A percentile compares a stretch with the other conserved stretches of the same genome.
Conservation (phyloP, 1,284 basidiomycete species). For the Pseudozyma pruni region DNA sequence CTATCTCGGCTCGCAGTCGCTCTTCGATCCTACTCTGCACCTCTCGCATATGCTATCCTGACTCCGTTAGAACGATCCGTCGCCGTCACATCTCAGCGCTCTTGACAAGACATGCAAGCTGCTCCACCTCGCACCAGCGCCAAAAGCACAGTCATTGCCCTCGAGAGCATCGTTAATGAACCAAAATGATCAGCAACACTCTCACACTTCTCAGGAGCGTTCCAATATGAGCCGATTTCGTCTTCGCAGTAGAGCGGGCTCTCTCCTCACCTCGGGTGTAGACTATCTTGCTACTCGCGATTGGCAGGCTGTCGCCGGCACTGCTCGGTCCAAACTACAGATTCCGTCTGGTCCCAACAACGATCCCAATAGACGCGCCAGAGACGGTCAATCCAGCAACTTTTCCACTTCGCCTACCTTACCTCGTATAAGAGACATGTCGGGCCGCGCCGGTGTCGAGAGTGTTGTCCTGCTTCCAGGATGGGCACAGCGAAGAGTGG, state of each 20-base stretch:
- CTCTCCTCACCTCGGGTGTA: slow-evolving; percentile 34
- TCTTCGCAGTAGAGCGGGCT: slow-evolving; percentile 30
- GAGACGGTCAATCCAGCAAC: slow-evolving; percentile 3
- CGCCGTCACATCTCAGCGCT: too few relatives aligned
- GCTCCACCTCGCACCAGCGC: slow-evolving; percentile 2
- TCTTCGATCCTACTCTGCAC: neutral
- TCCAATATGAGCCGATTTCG: slow-evolving; percentile 43
- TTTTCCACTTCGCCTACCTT: slow-evolving; percentile 19
- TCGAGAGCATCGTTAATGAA: slow-evolving; percentile 13
- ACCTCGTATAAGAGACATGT: slow-evolving; percentile 25
- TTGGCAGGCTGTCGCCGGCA: slow-evolving; percentile 39
- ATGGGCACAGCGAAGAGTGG: slow-evolving; percentile 45
- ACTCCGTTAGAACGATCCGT: neutral
- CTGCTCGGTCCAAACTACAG: slow-evolving; percentile 25
- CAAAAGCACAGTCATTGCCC: neutral
- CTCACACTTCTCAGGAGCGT: slow-evolving; percentile 24
- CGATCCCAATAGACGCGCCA: neutral
- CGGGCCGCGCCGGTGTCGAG: slow-evolving; percentile 23
- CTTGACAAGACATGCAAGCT: slow-evolving; percentile 7
- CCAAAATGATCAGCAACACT: slow-evolving; percentile 16
- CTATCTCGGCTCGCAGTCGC: neutral
- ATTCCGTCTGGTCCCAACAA: slow-evolving; percentile 9
- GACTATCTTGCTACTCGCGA: slow-evolving; percentile 40
- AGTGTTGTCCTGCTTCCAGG: slow-evolving; percentile 44
- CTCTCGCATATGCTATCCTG: neutral